These are phyloP conservation scores for Neocucurbitaria cava DNA, from an alignment of 2,329 filamentous ascomycete species.

Conservation along the genomic window DNA sequence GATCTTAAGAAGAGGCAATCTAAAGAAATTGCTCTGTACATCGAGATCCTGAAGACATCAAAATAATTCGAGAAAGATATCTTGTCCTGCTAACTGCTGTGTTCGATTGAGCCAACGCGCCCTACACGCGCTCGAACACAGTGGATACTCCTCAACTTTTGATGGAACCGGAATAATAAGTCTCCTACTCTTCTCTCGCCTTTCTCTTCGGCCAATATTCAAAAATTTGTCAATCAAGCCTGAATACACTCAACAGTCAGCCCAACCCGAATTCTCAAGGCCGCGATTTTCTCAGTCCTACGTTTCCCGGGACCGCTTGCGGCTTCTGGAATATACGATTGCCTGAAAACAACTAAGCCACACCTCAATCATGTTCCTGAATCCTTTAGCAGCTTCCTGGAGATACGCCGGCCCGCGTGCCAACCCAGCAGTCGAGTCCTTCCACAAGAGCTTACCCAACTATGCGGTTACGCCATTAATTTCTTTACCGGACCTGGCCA, in stretches of 20 bases:
- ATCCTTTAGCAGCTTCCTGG: constrained; percentile 35
- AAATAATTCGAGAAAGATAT: too few relatives aligned
- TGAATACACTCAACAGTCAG: neutral
- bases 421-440: constrained; percentile 44
- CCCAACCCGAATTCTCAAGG: too few relatives aligned
- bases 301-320: neutral
- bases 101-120: neutral
- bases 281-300: neutral
- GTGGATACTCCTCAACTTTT: too few relatives aligned
- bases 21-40: too few relatives aligned
- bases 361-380: constrained; percentile 30
- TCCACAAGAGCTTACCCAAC: constrained; percentile 65
- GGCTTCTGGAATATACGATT: neutral
- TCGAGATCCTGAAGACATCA: too few relatives aligned
- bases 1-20: too few relatives aligned
- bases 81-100: too few relatives aligned
- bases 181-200: too few relatives aligned
- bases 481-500: constrained; percentile 61
- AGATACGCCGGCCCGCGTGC: constrained; percentile 14
- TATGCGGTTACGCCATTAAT: constrained; percentile 65
- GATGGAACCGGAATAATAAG: too few relatives aligned
- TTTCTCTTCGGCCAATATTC: too few relatives aligned
- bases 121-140: neutral
- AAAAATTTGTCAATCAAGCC: neutral
- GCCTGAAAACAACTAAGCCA: too few relatives aligned